Conservation (phyloP, 2,329 filamentous ascomycete genomes). For the Aspergillus sp. region DNA sequence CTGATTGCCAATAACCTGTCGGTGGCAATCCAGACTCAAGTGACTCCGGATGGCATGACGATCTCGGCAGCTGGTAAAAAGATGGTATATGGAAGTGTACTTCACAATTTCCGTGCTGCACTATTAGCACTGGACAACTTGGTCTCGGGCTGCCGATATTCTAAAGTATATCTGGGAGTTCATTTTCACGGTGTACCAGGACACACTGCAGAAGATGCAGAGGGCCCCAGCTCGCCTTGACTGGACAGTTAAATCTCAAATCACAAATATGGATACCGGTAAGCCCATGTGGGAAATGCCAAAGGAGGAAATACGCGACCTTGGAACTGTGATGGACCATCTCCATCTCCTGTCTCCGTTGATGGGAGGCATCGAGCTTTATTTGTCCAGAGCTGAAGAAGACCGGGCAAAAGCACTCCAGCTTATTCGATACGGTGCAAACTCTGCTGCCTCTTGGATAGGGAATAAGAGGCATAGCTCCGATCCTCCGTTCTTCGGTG, state of each 20-base stretch:
- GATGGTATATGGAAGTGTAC: slow-evolving; percentile 5
- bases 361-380: neutral
- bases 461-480: neutral
- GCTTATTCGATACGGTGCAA: slow-evolving; percentile 3
- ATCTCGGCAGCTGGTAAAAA: neutral
- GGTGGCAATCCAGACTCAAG: slow-evolving; percentile 4
- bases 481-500: neutral
- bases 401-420: neutral
- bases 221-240: too few relatives aligned
- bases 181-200: neutral
- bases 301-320: neutral
- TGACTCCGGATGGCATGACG: neutral
- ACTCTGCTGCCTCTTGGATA: neutral
- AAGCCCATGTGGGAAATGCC: neutral
- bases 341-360: neutral
- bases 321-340: neutral
- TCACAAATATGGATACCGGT: neutral
- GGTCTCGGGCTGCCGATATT: neutral
- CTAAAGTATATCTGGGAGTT: neutral
- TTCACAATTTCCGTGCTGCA: slow-evolving; percentile 1
- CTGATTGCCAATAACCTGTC: slow-evolving; percentile 10
- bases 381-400: neutral
- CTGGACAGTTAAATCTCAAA: too few relatives aligned
- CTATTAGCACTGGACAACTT: slow-evolving; percentile 3
- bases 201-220: neutral